Conservation (phyloP, 225 moss, liverwort and hornwort genomes). For the Pleurozium schreberi region DNA sequence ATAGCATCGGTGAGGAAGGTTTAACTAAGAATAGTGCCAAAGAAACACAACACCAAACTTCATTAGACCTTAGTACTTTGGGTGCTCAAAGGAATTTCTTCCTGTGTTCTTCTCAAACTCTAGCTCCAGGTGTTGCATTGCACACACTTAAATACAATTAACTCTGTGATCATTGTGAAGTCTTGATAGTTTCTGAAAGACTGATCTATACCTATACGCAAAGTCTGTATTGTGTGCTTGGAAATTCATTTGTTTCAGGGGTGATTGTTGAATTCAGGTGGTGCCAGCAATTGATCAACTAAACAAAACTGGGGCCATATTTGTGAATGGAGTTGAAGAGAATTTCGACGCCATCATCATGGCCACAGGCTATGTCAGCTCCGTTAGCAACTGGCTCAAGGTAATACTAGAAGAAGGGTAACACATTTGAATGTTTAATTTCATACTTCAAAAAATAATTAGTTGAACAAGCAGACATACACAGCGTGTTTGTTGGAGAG, state of each 20-base stretch:
- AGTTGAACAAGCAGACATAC: background rate
- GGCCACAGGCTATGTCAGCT: slow-evolving; percentile 38
- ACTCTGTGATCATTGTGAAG: no score
- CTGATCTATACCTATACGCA: background rate
- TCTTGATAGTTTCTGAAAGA: background rate
- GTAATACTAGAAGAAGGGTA: background rate
- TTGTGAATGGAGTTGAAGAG: slow-evolving; percentile 11
- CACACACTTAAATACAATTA: no score
- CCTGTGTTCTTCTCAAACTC: no score
- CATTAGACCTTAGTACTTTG: no score
- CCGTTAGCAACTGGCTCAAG: slow-evolving; percentile 20
- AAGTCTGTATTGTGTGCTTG: background rate
- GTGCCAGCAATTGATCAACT: slow-evolving; percentile 17
- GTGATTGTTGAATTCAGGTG: background rate
- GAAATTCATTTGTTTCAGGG: background rate
- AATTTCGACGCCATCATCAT: slow-evolving; percentile 26
- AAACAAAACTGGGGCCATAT: slow-evolving; percentile 11
- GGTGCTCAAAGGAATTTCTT: no score
- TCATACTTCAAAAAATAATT: background rate
- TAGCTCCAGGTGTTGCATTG: rapidly evolving
- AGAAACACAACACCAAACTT: no score
- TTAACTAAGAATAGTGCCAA: no score
- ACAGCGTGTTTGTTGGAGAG: background rate
- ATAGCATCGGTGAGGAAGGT: no score
- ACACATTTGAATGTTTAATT: background rate